Evolutionary conservation across 192 early-diverging fungal species (phyloP), one percentile per base, ranked within the genome.

Genomic region (Backusella macrospora): DNA sequence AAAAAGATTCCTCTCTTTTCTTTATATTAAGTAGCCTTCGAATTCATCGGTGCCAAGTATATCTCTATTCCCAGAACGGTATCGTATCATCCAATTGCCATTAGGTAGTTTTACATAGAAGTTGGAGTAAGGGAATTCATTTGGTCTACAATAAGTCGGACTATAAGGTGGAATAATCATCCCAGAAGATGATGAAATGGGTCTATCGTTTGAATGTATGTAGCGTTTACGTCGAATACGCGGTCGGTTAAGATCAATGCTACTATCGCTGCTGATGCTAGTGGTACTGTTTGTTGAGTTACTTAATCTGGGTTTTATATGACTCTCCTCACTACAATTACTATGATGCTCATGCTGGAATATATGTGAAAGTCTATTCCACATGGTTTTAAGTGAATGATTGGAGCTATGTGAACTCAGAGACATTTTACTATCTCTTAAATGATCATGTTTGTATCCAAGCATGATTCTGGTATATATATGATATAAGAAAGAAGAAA

Each of bases 41-140:
- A 80, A 71, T 44, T 76, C 74, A 55, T 80, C 78, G 7, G 78
- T 80, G 5, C 78, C 74, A 46, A 80, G 71, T 37, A 80, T 80
- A 42, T 75, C 70, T 26, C 78, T 64, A 62, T 80, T 63, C 0
- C 73, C 73, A 16, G 78, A 73, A 38, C 78, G 74, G 43, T 80
- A 80, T 39, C 78, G 70, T 46, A 80, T 52, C 78, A 80, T 80
- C 78, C 78, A 80, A 23, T 80, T 80, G 5, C 78, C 78, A 70
- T 80, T 76, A 29, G 78, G 78, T 5, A 80, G 38, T 29, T 74
- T 71, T 18, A 76, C 59, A 38, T 80, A 80, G 34, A 80, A 80
- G 65, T 80, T 80, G 14, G 78, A 80, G 12, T 80, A 80, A 23
- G 77, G 77, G 21, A 78, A 78, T n/a, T 78, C 68, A 45, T 73